Evolutionary conservation across 192 early-diverging fungal species (phyloP), one percentile per base, ranked within the genome.

Genomic region (Coemansia sp.): DNA sequence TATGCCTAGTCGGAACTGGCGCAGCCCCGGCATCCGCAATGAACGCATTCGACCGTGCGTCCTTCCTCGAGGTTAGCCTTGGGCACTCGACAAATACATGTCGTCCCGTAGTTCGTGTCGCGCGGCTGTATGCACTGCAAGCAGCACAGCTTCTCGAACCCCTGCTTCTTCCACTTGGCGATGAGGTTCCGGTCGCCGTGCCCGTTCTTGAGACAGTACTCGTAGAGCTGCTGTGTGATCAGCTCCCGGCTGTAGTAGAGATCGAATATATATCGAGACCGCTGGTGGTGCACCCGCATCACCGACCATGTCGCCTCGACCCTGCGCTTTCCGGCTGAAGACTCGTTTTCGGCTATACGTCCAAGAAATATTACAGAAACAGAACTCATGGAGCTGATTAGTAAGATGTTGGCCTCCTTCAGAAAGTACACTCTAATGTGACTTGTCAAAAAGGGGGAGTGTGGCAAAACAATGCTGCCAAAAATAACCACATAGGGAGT

Each of bases 61-160:
- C 89, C 94, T 66, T 94, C 93, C 72, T 95, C 91, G 40, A 99
- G 73, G 67, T 93, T 95, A 51, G 82, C 87, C 73, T 90, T 91
- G 9, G 98, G 97, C 48, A 99, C 96, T 44, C 98, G 89, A 85
- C 98, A 99, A 6, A 97, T 90, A 75, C 98, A 99, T 2, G 93
- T 93, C 0, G 98, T 98, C 31, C 96, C 95, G 85, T 93, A 97
- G 77, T 97, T 98, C 14, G 96, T 98, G 68, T 99, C 98, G 66
- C 88, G 90, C 51, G 95, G 90, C 68, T 99, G 98, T 66, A 99
- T 96, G 74, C 98, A 98, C 62, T 93, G 87, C 68, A 98, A 70
- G 71, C 98, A 99, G 72, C 98, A 99, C 39, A 99, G 86, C 71
- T 96, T 95, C 75, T 99, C 98, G 75, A 94, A 99, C 35, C 96